Evolutionary conservation across 495 filamentous ascomycete genomes (phyloP).

Genomic region (Aspergillus bridgeri): DNA sequence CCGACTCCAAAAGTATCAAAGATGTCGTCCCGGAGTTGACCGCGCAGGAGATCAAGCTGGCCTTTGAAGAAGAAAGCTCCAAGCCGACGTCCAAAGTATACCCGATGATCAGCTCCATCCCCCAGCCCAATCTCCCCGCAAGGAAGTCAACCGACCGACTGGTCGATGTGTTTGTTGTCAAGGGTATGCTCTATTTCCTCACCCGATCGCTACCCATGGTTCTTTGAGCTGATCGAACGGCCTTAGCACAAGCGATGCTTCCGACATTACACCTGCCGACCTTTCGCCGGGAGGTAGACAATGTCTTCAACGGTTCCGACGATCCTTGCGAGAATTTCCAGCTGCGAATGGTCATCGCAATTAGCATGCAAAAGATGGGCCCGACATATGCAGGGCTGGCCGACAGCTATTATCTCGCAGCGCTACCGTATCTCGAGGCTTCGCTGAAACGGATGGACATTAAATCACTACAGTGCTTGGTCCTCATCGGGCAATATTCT

Average conservation of each 20-base stretch:
- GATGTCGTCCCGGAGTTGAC: slow-evolving; percentile 76
- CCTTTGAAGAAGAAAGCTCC: slow-evolving; percentile 52
- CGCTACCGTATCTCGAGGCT: slow-evolving; percentile 73
- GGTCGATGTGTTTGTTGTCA: slow-evolving; percentile 74
- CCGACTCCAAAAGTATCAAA: slow-evolving; percentile 77
- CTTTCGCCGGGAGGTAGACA: slow-evolving; percentile 70
- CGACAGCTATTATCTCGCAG: slow-evolving; percentile 87
- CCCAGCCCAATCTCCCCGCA: slow-evolving; percentile 66
- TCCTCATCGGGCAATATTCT: slow-evolving; percentile 87
- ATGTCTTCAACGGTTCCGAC: slow-evolving; percentile 69
- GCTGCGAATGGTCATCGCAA: slow-evolving; percentile 83
- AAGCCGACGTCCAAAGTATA: slow-evolving; percentile 68
- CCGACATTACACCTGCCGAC: slow-evolving; percentile 81
- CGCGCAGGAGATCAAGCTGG: slow-evolving; percentile 54
- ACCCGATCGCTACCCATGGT: slow-evolving; percentile 4
- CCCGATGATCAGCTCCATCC: slow-evolving; percentile 71
- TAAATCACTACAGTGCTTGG: slow-evolving; percentile 83
- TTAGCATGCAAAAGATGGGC: slow-evolving; percentile 86
- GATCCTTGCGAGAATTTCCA: slow-evolving; percentile 84
- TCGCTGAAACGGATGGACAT: slow-evolving; percentile 78
- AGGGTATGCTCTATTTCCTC: slow-evolving; percentile 50
- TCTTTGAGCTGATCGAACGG: slow-evolving; percentile 9
- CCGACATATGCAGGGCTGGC: slow-evolving; percentile 77
- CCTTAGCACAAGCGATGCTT: slow-evolving; percentile 74
- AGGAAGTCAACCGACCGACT: slow-evolving; percentile 65